Conservation (phyloP, 176 grass and related monocot genomes). For the Thalia dealbata region DNA sequence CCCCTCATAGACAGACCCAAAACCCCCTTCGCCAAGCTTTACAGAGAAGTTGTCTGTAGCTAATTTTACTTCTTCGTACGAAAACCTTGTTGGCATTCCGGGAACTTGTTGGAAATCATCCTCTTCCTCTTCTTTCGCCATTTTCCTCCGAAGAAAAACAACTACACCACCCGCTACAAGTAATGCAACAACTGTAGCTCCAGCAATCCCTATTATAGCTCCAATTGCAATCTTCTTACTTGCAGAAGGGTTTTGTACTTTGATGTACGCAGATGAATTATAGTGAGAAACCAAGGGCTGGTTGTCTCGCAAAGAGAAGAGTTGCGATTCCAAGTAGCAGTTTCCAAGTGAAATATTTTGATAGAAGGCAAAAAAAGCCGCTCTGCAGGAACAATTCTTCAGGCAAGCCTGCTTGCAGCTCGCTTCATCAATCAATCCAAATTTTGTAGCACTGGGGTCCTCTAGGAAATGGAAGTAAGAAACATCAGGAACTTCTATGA, state of each 20-base stretch:
- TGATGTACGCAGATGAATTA: slow-evolving; percentile 68
- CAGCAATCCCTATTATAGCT: slow-evolving; percentile 24
- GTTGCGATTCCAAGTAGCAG: slow-evolving; percentile 42
- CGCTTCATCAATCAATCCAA: slow-evolving; percentile 38
- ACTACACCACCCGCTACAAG: slow-evolving; percentile 21
- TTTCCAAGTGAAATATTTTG: slow-evolving; percentile 33
- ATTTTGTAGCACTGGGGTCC: slow-evolving; percentile 4
- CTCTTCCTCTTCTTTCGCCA: slow-evolving; percentile 26
- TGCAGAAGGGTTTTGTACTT: slow-evolving; percentile 36
- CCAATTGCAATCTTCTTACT: neutral
- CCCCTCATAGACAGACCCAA: slow-evolving; percentile 58
- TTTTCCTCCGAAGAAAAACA: slow-evolving; percentile 18
- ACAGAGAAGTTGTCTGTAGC: slow-evolving; percentile 67
- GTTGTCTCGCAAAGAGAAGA: slow-evolving; percentile 59
- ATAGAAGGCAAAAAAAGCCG: slow-evolving; percentile 30
- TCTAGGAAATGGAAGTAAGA: slow-evolving; percentile 44
- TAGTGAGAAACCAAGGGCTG: slow-evolving; percentile 29
- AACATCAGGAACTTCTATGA: slow-evolving; percentile 27
- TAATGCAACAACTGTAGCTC: slow-evolving; percentile 18
- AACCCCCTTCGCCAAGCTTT: slow-evolving; percentile 83
- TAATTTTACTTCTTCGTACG: slow-evolving; percentile 48
- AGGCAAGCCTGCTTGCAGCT: slow-evolving; percentile 63
- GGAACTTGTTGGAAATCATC: slow-evolving; percentile 49
- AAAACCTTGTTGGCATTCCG: slow-evolving; percentile 64
- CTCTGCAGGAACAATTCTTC: slow-evolving; percentile 68